Base-by-base conservation (phyloP, 106 monocot species). In the Allium sativum region DNA sequence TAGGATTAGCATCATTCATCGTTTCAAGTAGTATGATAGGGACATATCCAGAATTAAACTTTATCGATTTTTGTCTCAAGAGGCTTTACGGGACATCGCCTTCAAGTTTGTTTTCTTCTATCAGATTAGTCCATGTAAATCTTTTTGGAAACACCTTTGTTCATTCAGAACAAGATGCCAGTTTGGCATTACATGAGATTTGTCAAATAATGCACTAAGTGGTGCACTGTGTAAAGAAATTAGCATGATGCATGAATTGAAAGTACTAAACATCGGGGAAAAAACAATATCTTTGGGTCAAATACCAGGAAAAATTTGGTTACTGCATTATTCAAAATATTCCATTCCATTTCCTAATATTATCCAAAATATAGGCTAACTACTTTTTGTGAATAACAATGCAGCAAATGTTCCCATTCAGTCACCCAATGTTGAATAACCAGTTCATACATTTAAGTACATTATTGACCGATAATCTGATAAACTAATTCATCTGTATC, bases 91-190 rank as follows among this genome's bases (percentile, higher is more conserved):
- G 92, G 12, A 47, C 57, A 44, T 53, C 87, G 12, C 92, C 87
- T 48, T 44, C 55, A 10, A 84, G 45, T 64, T 52, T 87, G 20
- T 84, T 92, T 56, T 76, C 66, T 17, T 72, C 92, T 55, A 55
- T 53, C 15, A 78, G 77, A 75, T 67, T 92, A 57, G 69, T 52
- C 0, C 51, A 75, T 68, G 46, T 92, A 44, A 87, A 92, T 66
- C 86, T 92, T 61, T 87, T 87, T 19, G 73, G 81, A 73, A 92
- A 92, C 71, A 72, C 57, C 63, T 81, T 80, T 55, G 67, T 69
- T 18, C 45, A 44, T 61, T 46, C 57, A 72, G 57, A 66, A 31
- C 69, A 66, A 60, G 67, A 65, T 60, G 66, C 73, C 7, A 80
- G 74, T 55, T 50, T 88, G 52, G 40, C 40, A 31, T 77, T 62